Base-by-base conservation (phyloP, 208 protist species). In the Acanthamoeba sp. region DNA sequence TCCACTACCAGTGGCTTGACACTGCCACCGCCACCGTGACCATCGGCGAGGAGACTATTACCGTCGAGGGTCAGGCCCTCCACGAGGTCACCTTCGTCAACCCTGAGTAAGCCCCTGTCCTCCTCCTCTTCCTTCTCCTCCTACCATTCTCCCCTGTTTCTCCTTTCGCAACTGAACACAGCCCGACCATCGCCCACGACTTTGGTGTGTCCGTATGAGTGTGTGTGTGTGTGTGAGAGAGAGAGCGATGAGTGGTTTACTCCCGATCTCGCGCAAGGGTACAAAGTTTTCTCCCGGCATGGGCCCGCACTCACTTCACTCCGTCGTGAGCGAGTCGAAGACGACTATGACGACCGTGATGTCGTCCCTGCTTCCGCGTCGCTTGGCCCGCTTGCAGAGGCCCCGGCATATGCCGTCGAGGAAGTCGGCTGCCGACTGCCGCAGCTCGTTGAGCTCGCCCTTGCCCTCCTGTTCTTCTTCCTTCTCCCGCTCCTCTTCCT, bases 11-110 rank as follows among this genome's bases (percentile, higher is more conserved):
- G 85, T 91, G 85, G 85, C 59, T 91, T 36, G 85, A 91, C 32
- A 73, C 29, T 24, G 85, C 85, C 38, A 91, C 85, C 3, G 85
- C 85, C 55, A 91, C 85, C 24, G 85, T 91, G 18, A 91, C 85
- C 85, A 64, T 91, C 29, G 85, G 85, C 59, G 50, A 69, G 32
- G 59, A 91, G 59, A 91, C 85, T 20, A 38, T 91, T 38, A 50
- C 32, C 57, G 59, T 73, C 34, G 85, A 91, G 59, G 85, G 85
- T 10, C 24, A 91, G 59, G 85, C 85, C 6, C 59, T 91, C 38
- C 85, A 91, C 85, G 85, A 91, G 85, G 85, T 91, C 40, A 91
- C 85, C 85, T 91, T 91, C 36, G 57, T 91, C 50, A 91, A 91
- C 57, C 85, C 85, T 34, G 85, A 91, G 59, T 91, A 91, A 91